These are phyloP conservation scores for Candida ficus DNA, from an alignment of 805 yeast species.

Conservation along the genomic window DNA sequence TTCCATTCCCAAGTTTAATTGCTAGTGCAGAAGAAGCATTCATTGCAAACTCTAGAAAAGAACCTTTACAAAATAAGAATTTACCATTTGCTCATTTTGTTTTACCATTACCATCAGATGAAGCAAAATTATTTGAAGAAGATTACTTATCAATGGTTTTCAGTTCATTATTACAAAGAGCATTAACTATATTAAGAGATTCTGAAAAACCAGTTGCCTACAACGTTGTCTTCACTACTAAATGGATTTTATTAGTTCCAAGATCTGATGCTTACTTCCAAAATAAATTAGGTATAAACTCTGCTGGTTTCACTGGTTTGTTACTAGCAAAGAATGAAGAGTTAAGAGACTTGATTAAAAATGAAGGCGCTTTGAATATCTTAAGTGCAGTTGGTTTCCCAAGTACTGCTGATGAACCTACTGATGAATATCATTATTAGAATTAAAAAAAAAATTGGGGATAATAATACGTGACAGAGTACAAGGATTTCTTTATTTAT, in stretches of 20 bases:
- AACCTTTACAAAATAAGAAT: constrained; percentile 57
- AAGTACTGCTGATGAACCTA: constrained; percentile 47
- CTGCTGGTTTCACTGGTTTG: constrained; percentile 78
- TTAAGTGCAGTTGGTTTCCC: constrained; percentile 65
- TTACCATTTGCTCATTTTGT: constrained; percentile 80
- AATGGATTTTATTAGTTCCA: constrained; percentile 87
- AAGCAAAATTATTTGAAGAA: constrained; percentile 37
- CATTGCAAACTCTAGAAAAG: constrained; percentile 48
- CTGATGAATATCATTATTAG: constrained; percentile 63
- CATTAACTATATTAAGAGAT: constrained; percentile 61
- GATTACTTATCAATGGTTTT: constrained; percentile 65
- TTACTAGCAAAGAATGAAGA: constrained; percentile 68
- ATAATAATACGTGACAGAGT: too few species aligned
- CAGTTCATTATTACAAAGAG: constrained; percentile 65
- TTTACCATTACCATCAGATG: constrained; percentile 49
- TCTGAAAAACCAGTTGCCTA: constrained; percentile 51
- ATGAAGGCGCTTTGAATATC: constrained; percentile 44
- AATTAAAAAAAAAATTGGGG: too few species aligned
- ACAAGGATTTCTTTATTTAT: too few species aligned
- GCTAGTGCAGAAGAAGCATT: constrained; percentile 41
- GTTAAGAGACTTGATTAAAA: constrained; percentile 40
- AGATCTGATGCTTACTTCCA: constrained; percentile 52
- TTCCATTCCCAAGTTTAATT: constrained; percentile 51
- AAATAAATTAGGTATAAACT: constrained; percentile 52
- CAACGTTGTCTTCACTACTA: constrained; percentile 74